Evolutionary conservation across 2,329 filamentous ascomycete species (phyloP).

Genomic region (Waltergamsia citrina): DNA sequence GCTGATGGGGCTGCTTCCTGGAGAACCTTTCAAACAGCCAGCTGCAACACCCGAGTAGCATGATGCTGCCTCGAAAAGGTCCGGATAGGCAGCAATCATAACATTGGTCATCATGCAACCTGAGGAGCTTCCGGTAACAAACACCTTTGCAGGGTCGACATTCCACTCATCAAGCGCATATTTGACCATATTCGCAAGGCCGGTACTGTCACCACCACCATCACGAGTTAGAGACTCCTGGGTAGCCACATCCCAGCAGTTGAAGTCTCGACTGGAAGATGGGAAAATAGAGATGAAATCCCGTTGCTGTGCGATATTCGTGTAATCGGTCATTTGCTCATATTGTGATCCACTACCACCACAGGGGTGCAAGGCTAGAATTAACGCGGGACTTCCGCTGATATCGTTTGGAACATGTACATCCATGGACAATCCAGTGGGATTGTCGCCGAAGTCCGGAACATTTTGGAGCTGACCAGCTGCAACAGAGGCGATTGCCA

Average conservation of each 20-base stretch:
- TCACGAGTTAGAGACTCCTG: slow-evolving; percentile 35
- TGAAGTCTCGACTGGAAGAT: slow-evolving; percentile 22
- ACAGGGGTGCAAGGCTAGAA: slow-evolving; percentile 48
- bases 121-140: slow-evolving; percentile 28
- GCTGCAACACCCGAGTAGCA: slow-evolving; percentile 33
- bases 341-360: slow-evolving; percentile 40
- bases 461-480: slow-evolving; percentile 6
- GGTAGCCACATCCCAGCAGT: slow-evolving; percentile 50
- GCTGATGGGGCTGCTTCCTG: slow-evolving; percentile 5
- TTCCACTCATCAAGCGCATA: slow-evolving; percentile 37
- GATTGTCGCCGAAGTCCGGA: slow-evolving; percentile 4
- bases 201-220: slow-evolving; percentile 38
- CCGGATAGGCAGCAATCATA: slow-evolving; percentile 34
- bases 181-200: slow-evolving; percentile 44
- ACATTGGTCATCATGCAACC: slow-evolving; percentile 22
- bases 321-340: slow-evolving; percentile 35
- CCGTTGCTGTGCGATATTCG: slow-evolving; percentile 38
- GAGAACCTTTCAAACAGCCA: slow-evolving; percentile 26
- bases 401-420: slow-evolving; percentile 23
- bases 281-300: slow-evolving; percentile 45
- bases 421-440: slow-evolving; percentile 9
- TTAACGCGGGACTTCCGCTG: slow-evolving; percentile 31
- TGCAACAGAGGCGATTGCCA: slow-evolving; percentile 1
- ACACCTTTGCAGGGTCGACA: slow-evolving; percentile 34
- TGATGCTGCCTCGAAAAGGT: slow-evolving; percentile 32